Evolutionary conservation across 1,284 basidiomycete species (phyloP).

Genomic region (Mycena citricolor): DNA sequence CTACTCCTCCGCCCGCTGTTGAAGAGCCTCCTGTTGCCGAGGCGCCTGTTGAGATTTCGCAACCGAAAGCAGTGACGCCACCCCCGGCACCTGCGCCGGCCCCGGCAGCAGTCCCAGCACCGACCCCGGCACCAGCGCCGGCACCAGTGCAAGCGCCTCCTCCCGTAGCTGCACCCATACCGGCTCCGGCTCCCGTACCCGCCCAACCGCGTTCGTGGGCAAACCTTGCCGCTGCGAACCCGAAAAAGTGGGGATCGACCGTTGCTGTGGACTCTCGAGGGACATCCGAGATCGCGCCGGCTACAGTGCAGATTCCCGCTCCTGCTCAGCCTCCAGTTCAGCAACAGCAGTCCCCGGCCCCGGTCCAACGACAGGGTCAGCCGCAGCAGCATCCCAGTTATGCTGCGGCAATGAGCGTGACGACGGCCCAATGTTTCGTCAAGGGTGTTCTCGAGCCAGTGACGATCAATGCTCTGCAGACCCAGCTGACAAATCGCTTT

Average conservation of each 20-base stretch:
- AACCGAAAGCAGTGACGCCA: slow-evolving; percentile 20
- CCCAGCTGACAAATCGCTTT: slow-evolving; percentile 68
- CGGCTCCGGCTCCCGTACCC: slow-evolving; percentile 39
- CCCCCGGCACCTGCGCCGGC: slow-evolving; percentile 33
- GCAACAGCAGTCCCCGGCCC: too few species aligned
- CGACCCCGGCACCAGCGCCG: slow-evolving; percentile 41
- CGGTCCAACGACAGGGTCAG: too few species aligned
- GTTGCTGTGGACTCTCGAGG: slow-evolving; percentile 75
- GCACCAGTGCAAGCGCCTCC: slow-evolving; percentile 30
- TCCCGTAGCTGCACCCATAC: slow-evolving; percentile 26
- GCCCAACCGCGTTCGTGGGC: slow-evolving; percentile 83
- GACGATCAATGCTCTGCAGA: slow-evolving; percentile 57
- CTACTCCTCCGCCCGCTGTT: slow-evolving; percentile 37
- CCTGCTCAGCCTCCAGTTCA: slow-evolving; percentile 41
- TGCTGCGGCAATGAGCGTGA: slow-evolving; percentile 59
- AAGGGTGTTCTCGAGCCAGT: slow-evolving; percentile 84
- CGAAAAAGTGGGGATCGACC: slow-evolving; percentile 76
- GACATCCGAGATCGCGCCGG: slow-evolving; percentile 59
- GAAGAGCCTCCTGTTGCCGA: slow-evolving; percentile 39
- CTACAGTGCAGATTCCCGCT: slow-evolving; percentile 41
- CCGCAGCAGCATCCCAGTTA: slow-evolving; percentile 33
- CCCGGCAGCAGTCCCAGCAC: slow-evolving; percentile 39
- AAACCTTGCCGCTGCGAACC: slow-evolving; percentile 79
- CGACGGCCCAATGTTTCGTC: slow-evolving; percentile 81
- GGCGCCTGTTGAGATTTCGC: slow-evolving; percentile 29